Base-by-base conservation (phyloP, 2,329 filamentous ascomycete genomes). In the Alternaria ethzedia region DNA sequence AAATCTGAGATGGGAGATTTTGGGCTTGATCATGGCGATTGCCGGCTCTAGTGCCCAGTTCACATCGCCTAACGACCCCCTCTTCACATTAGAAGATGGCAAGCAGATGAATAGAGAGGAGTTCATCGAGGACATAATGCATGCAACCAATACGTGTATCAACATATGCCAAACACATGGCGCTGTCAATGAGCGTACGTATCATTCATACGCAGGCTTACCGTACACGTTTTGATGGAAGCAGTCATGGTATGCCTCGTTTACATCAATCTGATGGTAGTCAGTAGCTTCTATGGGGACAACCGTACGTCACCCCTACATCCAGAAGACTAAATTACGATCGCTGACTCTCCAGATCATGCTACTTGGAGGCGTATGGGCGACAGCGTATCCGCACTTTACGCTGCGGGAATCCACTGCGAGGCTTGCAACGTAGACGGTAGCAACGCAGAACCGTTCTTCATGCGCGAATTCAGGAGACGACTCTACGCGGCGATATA, bases 121-220 rank as follows among this genome's bases (percentile, higher is more conserved):
- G 1, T 71, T 76, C 30, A 74, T 78, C n/a, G 74, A 77, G 41
- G 74, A 78, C 44, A 70, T 75, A 57, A 76, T 79, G 26, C 74
- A 78, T 57, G 70, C 73, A n/a, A 75, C 69, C 21, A 78, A 79
- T 26, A 72, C 76, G 26, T 79, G 77, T 54, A 78, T 79, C 59
- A 75, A 68, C 50, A 68, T 79, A 7, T 78, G 76, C 45, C 75
- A 78, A 50, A 70, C 73, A 28, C 76, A 79, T 49, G 76, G 76
- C 11, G 74, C 75, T 20, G 76, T 79, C 5, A 79, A 78, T 43
- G 77, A 79, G 49, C 64, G 63, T 66, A 59, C 41, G 63, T 59
- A 30, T 41, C 36, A 23, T 41, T 21, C 15, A 2, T 30, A 9
- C 21, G 12, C 36, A 25, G 32, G 21, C 21, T 6, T 41, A 20